Evolutionary conservation across 2,329 filamentous ascomycete species (phyloP).

Genomic region (Pseudopyricularia cyperi): DNA sequence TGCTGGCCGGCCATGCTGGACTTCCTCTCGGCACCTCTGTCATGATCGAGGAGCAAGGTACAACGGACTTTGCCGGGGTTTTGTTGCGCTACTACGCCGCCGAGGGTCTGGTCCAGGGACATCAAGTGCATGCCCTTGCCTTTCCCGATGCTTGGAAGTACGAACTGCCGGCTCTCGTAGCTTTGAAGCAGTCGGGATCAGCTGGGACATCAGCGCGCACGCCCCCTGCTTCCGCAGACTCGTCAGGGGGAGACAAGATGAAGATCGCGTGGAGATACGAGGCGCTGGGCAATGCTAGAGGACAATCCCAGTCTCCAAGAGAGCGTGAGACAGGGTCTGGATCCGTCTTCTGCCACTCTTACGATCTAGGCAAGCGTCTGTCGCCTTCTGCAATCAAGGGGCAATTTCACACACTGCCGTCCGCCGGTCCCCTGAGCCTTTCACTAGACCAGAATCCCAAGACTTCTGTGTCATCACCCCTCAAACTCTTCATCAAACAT

Average conservation of each 20-base stretch:
- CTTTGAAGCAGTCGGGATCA: conserved; percentile 21
- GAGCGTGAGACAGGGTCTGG: conserved; percentile 9
- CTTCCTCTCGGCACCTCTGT: conserved; percentile 70
- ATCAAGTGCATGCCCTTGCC: conserved; percentile 76
- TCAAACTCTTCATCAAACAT: conserved; percentile 49
- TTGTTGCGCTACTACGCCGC: conserved; percentile 82
- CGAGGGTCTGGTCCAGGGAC: conserved; percentile 83
- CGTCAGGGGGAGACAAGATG: conserved; percentile 58
- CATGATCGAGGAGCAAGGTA: conserved; percentile 76
- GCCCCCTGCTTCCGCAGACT: not conserved
- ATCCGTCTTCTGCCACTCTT: conserved; percentile 54
- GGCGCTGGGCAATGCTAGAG: conserved; percentile 48
- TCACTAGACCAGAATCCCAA: conserved; percentile 5
- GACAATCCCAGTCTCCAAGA: conserved; percentile 5
- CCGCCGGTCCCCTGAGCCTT: conserved; percentile 26
- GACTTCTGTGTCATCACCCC: conserved; percentile 30
- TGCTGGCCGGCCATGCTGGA: conserved; percentile 78
- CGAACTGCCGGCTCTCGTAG: conserved; percentile 64
- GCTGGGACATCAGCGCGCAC: conserved; percentile 18
- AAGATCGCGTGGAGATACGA: conserved; percentile 99
- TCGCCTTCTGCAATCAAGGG: conserved; percentile 33
- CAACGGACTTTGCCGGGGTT: conserved; percentile 83
- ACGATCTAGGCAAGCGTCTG: conserved; percentile 58
- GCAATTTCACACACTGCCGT: conserved; percentile 34
- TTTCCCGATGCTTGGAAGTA: conserved; percentile 67